These are phyloP conservation scores for Lentinus polychrous DNA, from an alignment of 1,284 basidiomycete species.

Conservation along the genomic window DNA sequence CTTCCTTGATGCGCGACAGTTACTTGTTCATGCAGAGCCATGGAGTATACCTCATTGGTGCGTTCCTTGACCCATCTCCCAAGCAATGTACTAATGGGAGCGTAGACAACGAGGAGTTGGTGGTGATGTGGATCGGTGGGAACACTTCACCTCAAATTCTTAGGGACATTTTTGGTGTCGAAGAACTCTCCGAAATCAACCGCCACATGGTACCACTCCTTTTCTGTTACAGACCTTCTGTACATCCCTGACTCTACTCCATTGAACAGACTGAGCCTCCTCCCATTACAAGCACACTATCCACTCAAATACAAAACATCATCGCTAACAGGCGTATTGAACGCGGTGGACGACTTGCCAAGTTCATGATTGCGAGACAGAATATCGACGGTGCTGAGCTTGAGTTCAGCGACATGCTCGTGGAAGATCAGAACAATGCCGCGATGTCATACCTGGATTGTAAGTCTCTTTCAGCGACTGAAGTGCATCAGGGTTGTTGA, in stretches of 20 bases:
- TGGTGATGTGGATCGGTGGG: constrained; percentile 88
- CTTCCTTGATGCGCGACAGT: constrained; percentile 78
- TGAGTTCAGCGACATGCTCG: constrained; percentile 94
- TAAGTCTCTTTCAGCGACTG: constrained; percentile 26
- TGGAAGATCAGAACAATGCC: constrained; percentile 97
- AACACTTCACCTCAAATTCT: constrained; percentile 80
- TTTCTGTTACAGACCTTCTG: background rate
- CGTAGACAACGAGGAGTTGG: constrained; percentile 88
- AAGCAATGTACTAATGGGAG: background rate
- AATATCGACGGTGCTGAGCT: constrained; percentile 92
- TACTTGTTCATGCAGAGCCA: constrained; percentile 87
- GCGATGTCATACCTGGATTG: constrained; percentile 86
- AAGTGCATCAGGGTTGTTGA: constrained; percentile 13
- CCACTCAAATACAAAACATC: constrained; percentile 82
- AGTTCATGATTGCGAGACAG: constrained; percentile 82
- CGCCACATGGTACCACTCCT: constrained; percentile 55
- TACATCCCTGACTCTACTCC: constrained; percentile 1
- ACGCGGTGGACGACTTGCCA: constrained; percentile 52
- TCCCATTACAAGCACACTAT: constrained; percentile 68
- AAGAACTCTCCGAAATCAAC: constrained; percentile 72
- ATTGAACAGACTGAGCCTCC: constrained; percentile 62
- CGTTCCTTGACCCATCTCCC: constrained; percentile 17
- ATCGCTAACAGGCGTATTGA: constrained; percentile 62
- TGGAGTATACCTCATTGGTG: constrained; percentile 89
- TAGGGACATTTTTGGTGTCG: constrained; percentile 81